phyloP scores from a whole-genome alignment of 805 yeast genomes.

The Wickerhamomyces subpelliculosus region DNA sequence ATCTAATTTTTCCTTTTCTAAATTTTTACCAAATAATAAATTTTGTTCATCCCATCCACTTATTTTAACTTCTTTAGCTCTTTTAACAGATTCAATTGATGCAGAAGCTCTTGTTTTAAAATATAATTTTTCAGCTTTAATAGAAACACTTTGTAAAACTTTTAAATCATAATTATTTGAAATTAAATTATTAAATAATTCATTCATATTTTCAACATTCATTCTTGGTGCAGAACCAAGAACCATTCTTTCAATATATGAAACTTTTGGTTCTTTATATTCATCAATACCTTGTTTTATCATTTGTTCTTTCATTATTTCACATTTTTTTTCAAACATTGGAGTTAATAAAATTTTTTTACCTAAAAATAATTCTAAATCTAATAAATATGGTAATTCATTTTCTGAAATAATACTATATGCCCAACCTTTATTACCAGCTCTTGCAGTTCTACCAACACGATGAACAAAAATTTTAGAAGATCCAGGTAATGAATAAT shows the following conservation, averaged over 20 bases:
- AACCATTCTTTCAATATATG: constrained; percentile 71
- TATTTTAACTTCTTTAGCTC: constrained; percentile 70
- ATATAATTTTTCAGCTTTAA: constrained; percentile 83
- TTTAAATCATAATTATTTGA: constrained; percentile 61
- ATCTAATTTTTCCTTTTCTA: constrained; percentile 63
- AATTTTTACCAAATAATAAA: constrained; percentile 67
- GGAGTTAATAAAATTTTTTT: constrained; percentile 66
- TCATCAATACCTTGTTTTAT: constrained; percentile 35
- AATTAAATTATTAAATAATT: constrained; percentile 57
- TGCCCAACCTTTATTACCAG: constrained; percentile 98
- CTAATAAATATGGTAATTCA: constrained; percentile 86
- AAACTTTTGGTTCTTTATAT: constrained; percentile 48
- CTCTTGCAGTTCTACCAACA: constrained; percentile 99
- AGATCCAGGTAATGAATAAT: constrained; percentile 83
- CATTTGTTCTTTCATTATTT: constrained; percentile 41
- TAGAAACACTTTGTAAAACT: constrained; percentile 61
- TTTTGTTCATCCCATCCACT: constrained; percentile 90
- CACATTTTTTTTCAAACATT: constrained; percentile 59
- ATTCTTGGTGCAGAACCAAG: constrained; percentile 77
- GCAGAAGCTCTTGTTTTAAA: constrained; percentile 83
- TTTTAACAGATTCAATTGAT: constrained; percentile 74
- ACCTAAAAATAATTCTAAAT: constrained; percentile 85
- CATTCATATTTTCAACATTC: constrained; percentile 65
- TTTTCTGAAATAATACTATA: constrained; percentile 78
- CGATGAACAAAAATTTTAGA: constrained; percentile 94